Base-by-base conservation (phyloP, 495 filamentous ascomycete species). In the Hypoxylon fragiforme region DNA sequence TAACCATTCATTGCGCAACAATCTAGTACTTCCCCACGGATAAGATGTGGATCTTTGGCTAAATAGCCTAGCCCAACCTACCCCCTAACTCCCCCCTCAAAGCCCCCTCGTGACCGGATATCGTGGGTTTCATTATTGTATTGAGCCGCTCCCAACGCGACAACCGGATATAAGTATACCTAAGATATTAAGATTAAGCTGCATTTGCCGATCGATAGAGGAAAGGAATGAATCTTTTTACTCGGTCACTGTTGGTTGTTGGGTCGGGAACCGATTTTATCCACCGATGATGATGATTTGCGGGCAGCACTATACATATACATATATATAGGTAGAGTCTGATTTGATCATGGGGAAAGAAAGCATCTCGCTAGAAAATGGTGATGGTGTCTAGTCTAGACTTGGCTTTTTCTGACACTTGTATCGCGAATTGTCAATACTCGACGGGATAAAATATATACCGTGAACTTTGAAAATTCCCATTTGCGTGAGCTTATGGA, bases 41-140 rank as follows among this genome's bases (percentile, higher is more conserved):
- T 44, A 65, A 71, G 62, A 75, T 79, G 66, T 79, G 72, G 73
- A 74, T 77, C 66, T 79, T 79, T 52, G 76, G 70, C 51, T 79
- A 76, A 73, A 67, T 42, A 21, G 8, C 24, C n/a, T 32, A 19
- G 31, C 6, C 26, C 5, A 30, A 34, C n/a, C n/a, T n/a, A n/a
- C n/a, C n/a, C n/a, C n/a, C n/a, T n/a, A n/a, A n/a, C n/a, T n/a
- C n/a, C n/a, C n/a, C n/a, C n/a, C n/a, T n/a, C n/a, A n/a, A n/a
- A n/a, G n/a, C n/a, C n/a, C 2, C 9, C 8, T 22, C 15, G 0
- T 24, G 31, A 35, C 35, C 21, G 15, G 32, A 38, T n/a, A n/a
- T 32, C 31, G 24, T 22, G 12, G 55, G 37, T 44, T 56, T 5
- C 13, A 26, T 26, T 24, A 21, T 19, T 21, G 18, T 7, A 40